These are phyloP conservation scores for Pichia sorboxylosa DNA, from an alignment of 1,139 yeast genomes.

Conservation along the genomic window DNA sequence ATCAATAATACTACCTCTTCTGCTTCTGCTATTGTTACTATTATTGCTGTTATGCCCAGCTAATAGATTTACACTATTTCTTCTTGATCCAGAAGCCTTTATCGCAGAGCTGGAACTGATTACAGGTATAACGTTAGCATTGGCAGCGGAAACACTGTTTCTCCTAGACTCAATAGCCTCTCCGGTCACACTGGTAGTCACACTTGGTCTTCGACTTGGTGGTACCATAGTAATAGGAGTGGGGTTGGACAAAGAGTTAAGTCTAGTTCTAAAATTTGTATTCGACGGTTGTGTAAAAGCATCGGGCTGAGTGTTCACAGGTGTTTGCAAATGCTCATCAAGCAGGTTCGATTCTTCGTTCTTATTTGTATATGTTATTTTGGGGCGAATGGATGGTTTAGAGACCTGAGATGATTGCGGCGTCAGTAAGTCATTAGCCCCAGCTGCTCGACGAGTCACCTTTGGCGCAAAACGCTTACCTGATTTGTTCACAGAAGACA, in stretches of 20 bases:
- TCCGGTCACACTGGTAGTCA: conserved; percentile 2
- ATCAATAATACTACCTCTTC: conserved; percentile 4
- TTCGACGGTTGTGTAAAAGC: conserved; percentile 5
- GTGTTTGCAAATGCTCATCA: background rate
- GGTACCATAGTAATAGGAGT: conserved; percentile 4
- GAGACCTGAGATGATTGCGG: conserved; percentile 5
- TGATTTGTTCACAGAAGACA: conserved; percentile 24
- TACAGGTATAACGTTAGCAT: too few species aligned
- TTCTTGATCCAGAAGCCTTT: too few species aligned
- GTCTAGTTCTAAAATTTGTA: conserved; percentile 3
- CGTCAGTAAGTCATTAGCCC: conserved; percentile 4
- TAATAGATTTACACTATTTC: conserved; percentile 2
- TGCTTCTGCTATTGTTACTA: conserved; percentile 1
- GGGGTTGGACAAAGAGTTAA: conserved; percentile 10
- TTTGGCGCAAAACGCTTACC: conserved; percentile 23
- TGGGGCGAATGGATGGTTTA: too few species aligned
- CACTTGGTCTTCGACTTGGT: conserved; percentile 5
- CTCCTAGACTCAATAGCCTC: background rate
- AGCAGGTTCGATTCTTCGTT: background rate
- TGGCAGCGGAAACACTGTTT: too few species aligned
- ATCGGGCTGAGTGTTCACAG: too few species aligned
- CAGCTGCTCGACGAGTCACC: conserved; percentile 16
- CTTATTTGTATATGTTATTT: background rate
- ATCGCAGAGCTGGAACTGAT: too few species aligned
- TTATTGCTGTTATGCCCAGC: too few species aligned